Evolutionary conservation across 208 protist genomes (phyloP), one percentile per base, ranked within the genome.

Genomic region (Acanthamoeba lenticulata): DNA sequence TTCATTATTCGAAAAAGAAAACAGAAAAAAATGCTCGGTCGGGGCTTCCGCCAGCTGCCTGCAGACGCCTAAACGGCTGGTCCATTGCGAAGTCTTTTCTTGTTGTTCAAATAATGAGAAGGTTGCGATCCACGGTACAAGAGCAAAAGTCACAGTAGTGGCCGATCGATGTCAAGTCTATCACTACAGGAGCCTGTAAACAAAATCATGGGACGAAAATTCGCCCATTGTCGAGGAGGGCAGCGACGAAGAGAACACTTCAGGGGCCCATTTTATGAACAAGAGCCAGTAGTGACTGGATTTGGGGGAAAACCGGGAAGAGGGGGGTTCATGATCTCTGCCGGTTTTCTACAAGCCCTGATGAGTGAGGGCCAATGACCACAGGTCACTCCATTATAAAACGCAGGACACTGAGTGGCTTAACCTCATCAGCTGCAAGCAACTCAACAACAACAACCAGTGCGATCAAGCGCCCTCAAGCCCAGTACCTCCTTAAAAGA

Each of bases 241-340:
- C 62, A 29, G 62, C 62, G 34, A 29, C 62, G 62, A 72, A 40
- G 32, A 21, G n/a, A 72, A 9, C 7, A 29, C 62, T 1, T 27
- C 52, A 60, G 19, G 32, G 62, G 62, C 62, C 27, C 19, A 24
- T 40, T 69, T 57, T 57, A 60, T 60, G 1, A 19, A 19, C 52
- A 60, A 24, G 17, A 19, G 52, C 5, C 19, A 72, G 34, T 72
- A 29, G 62, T 13, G 62, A 5, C 72, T 52, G 72, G 72, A 83
- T 83, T 44, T 49, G 72, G 72, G 21, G 72, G 72, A 83, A 83
- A 83, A 49, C 72, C 9, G 72, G 62, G 62, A 72, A 32, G 62
- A n/a, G 15, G 9, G 34, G 62, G 62, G 72, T 11, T 4, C 72
- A 49, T 72, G 62, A 72, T 34, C 6, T 32, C 62, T 24, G 9